Evolutionary conservation across 805 yeast genomes (phyloP).

Genomic region (Yarrowia sp.): DNA sequence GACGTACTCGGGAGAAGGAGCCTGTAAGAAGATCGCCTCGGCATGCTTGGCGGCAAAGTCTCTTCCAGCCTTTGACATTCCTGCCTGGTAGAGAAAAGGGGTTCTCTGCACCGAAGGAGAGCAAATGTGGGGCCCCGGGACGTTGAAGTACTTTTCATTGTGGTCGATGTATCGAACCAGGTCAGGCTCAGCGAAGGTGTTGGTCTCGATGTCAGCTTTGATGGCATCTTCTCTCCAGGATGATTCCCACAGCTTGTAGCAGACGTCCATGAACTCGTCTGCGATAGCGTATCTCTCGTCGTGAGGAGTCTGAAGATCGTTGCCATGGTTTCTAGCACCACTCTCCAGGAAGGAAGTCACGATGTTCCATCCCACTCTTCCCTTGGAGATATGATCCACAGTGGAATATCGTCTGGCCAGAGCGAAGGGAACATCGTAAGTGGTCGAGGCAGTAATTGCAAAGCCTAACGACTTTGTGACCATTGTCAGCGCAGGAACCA

Average conservation of each 20-base stretch:
- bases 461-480: constrained; percentile 45
- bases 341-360: constrained; percentile 47
- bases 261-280: constrained; percentile 45
- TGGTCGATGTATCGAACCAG: constrained; percentile 45
- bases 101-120: constrained; percentile 48
- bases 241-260: constrained; percentile 43
- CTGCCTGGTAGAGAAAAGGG: constrained; percentile 48
- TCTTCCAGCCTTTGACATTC: constrained; percentile 44
- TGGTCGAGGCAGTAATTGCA: constrained; percentile 46
- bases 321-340: constrained; percentile 45
- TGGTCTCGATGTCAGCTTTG: constrained; percentile 34
- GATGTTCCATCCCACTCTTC: constrained; percentile 50
- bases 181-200: constrained; percentile 37
- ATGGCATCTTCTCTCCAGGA: constrained; percentile 49
- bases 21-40: constrained; percentile 45
- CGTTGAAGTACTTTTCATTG: constrained; percentile 45
- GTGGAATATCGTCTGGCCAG: constrained; percentile 48
- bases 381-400: constrained; percentile 45
- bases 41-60: constrained; percentile 47
- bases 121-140: constrained; percentile 47
- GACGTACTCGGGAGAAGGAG: constrained; percentile 39
- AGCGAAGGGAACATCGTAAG: constrained; percentile 46
- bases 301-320: constrained; percentile 42
- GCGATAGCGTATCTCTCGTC: constrained; percentile 45
- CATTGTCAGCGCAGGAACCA: constrained; percentile 45